Percentiles rank a stretch among this genome's conserved stretches.
Conservation (phyloP, 116 monocot genomes). For the Cymodocea nodosa region DNA sequence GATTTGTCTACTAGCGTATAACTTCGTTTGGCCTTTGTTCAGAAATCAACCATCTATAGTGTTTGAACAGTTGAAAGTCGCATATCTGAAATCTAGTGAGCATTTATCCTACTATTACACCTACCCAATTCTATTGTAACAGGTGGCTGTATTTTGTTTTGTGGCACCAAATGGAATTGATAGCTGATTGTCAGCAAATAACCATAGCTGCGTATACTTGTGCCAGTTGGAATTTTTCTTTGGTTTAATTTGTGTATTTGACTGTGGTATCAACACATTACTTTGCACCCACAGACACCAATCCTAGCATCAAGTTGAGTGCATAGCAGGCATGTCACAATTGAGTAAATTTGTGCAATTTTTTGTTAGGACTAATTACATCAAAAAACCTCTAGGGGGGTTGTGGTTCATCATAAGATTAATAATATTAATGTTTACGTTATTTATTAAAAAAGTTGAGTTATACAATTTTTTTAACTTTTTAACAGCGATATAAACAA, state of each 20-base stretch:
- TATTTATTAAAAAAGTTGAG: too few species aligned
- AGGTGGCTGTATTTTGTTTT: not conserved
- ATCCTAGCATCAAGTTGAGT: not conserved
- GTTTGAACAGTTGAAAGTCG: not conserved
- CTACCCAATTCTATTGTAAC: constrained; percentile 1
- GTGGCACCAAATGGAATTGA: not conserved
- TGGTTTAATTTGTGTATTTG: not conserved
- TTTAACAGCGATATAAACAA: too few species aligned
- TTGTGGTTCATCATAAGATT: too few species aligned
- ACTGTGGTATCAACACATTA: not conserved
- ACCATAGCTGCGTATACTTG: not conserved
- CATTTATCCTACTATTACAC: not conserved
- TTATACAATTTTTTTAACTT: too few species aligned
- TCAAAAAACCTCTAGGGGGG: constrained; percentile 20
- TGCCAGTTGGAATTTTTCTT: not conserved
- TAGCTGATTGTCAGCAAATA: not conserved
- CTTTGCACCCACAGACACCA: not conserved
- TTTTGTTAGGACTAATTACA: constrained; percentile 18
- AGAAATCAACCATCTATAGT: too few species aligned
- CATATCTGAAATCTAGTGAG: not conserved
- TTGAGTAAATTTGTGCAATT: constrained; percentile 7
- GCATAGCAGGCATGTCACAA: constrained; percentile 1
- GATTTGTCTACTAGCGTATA: not conserved
- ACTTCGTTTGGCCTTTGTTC: too few species aligned
- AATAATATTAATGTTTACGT: too few species aligned